Conservation (phyloP, 2,329 filamentous ascomycete species). For the Penicillium fuscoglaucum region DNA sequence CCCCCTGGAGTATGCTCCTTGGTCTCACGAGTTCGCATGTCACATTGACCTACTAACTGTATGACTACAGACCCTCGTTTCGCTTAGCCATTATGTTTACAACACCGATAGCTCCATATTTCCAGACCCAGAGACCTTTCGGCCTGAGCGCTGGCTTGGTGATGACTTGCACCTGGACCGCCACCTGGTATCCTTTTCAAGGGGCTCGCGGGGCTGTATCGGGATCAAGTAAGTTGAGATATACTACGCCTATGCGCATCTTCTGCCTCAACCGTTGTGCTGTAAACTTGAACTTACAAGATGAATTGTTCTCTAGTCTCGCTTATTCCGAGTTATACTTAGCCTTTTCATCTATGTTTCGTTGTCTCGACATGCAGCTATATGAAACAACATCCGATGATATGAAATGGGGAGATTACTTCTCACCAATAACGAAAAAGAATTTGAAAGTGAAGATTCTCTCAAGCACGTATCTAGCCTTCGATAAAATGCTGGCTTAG, state of each 20-base stretch:
- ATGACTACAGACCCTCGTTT: background rate
- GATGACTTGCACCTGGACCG: background rate
- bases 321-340: background rate
- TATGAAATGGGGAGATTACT: background rate
- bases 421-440: background rate
- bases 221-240: background rate
- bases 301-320: background rate
- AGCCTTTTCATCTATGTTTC: background rate
- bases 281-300: background rate
- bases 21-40: background rate
- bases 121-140: background rate
- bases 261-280: background rate
- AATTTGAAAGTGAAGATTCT: background rate
- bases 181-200: background rate
- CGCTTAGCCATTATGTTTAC: background rate
- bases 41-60: background rate
- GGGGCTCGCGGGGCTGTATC: background rate
- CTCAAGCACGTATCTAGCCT: background rate
- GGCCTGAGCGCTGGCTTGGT: background rate
- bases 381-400: background rate
- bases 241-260: background rate
- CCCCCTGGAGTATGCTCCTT: background rate
- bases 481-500: background rate
- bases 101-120: background rate
- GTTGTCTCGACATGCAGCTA: background rate